A percentile compares a stretch with the other conserved stretches of the same genome.
Conservation (phyloP, 1,284 basidiomycete species). For the Heterobasidion irregulare region DNA sequence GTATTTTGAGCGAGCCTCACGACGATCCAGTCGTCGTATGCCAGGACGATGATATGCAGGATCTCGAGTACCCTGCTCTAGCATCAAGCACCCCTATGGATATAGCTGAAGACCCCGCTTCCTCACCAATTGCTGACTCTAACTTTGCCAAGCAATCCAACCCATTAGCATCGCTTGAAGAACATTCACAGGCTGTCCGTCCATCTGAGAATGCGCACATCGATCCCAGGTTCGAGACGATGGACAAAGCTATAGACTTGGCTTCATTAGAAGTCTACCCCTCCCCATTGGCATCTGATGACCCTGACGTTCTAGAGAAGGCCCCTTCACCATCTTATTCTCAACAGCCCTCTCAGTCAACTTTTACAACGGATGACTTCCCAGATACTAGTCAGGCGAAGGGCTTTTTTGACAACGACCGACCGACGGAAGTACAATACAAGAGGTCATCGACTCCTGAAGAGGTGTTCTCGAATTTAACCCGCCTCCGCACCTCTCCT, state of each 20-base stretch:
- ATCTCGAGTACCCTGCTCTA: neutral
- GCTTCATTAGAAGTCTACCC: too few species aligned
- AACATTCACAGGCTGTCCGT: too few species aligned
- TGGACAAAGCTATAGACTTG: too few species aligned
- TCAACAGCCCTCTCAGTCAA: neutral
- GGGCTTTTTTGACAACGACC: neutral
- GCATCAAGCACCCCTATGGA: neutral
- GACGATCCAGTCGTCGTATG: neutral
- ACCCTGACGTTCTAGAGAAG: neutral
- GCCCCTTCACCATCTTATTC: neutral
- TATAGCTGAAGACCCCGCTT: neutral
- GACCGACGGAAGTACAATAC: neutral
- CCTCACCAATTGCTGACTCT: neutral
- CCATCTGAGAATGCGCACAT: neutral
- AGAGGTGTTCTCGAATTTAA: too few species aligned
- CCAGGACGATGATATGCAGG: neutral
- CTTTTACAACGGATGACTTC: neutral
- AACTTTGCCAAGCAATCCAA: neutral
- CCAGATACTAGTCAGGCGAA: neutral
- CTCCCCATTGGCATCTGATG: too few species aligned
- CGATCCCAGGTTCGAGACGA: neutral
- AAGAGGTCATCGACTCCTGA: too few species aligned
- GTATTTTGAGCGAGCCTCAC: slow-evolving; percentile 2
- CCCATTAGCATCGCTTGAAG: neutral
- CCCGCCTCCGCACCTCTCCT: neutral